phyloP scores from a whole-genome alignment of 495 filamentous ascomycete species.

The Aspergillus kassunensis region DNA sequence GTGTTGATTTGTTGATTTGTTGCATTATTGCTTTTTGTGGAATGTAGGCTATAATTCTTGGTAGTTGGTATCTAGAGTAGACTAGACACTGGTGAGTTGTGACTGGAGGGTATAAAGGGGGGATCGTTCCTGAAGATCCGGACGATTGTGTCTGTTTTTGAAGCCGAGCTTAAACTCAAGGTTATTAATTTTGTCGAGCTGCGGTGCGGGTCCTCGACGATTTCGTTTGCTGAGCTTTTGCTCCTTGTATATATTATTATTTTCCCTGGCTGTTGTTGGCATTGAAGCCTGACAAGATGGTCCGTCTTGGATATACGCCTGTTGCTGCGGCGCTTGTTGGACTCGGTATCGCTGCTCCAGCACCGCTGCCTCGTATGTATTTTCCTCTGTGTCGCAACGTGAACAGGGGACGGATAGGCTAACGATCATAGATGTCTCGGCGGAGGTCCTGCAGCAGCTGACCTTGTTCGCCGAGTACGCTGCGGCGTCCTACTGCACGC shows the following conservation, averaged over 20 bases:
- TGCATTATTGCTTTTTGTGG: neutral
- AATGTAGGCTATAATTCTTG: too few relatives aligned
- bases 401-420: neutral
- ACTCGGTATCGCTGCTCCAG: constrained; percentile 26
- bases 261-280: neutral
- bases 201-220: neutral
- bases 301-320: constrained; percentile 8
- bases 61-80: too few relatives aligned
- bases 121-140: constrained; percentile 1
- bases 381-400: too few relatives aligned
- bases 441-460: constrained; percentile 37
- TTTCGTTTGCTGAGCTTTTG: too few relatives aligned
- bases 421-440: constrained; percentile 27
- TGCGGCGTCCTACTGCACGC: constrained; percentile 64
- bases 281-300: neutral
- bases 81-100: too few relatives aligned
- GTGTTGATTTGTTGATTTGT: neutral
- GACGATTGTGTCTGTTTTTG: neutral
- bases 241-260: constrained; percentile 6
- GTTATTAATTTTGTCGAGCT: neutral
- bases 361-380: constrained; percentile 28
- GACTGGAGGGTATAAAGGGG: constrained; percentile 1
- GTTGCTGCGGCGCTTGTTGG: constrained; percentile 16
- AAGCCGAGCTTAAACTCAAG: neutral
- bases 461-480: constrained; percentile 66